Conservation (phyloP, 331 rosid genomes). For the Spiraea crenata region DNA sequence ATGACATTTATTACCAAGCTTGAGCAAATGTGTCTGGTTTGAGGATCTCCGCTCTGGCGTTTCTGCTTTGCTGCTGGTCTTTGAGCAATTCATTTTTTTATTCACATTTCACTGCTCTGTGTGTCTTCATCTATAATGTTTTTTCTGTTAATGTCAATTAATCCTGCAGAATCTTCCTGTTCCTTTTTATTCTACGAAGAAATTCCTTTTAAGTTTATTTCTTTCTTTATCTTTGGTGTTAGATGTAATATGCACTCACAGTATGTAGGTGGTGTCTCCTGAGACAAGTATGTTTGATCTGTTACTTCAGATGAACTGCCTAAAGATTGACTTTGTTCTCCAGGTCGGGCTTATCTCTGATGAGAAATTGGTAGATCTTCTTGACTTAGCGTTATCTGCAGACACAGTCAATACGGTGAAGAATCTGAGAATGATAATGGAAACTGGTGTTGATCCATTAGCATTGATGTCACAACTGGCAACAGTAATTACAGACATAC, state of each 20-base stretch:
- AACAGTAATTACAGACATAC: constrained; percentile 94
- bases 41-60: too few relatives aligned
- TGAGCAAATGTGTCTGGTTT: too few relatives aligned
- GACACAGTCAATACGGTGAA: constrained; percentile 97
- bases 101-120: too few relatives aligned
- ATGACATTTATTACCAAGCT: neutral
- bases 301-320: constrained; percentile 20
- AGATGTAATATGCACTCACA: too few relatives aligned
- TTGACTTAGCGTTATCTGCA: constrained; percentile 95
- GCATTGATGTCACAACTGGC: constrained; percentile 98
- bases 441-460: constrained; percentile 93
- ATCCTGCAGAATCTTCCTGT: too few relatives aligned
- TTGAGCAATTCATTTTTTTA: too few relatives aligned
- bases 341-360: constrained; percentile 99
- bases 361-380: constrained; percentile 95
- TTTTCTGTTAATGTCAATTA: too few relatives aligned
- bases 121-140: too few relatives aligned
- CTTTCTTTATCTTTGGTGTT: too few relatives aligned
- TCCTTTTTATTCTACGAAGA: too few relatives aligned
- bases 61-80: too few relatives aligned
- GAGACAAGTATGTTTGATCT: neutral
- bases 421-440: constrained; percentile 91
- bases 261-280: neutral
- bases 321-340: constrained; percentile 27
- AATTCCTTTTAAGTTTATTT: too few relatives aligned